phyloP scores from a whole-genome alignment of 2,329 filamentous ascomycete genomes.

The Colletotrichum abscissum region DNA sequence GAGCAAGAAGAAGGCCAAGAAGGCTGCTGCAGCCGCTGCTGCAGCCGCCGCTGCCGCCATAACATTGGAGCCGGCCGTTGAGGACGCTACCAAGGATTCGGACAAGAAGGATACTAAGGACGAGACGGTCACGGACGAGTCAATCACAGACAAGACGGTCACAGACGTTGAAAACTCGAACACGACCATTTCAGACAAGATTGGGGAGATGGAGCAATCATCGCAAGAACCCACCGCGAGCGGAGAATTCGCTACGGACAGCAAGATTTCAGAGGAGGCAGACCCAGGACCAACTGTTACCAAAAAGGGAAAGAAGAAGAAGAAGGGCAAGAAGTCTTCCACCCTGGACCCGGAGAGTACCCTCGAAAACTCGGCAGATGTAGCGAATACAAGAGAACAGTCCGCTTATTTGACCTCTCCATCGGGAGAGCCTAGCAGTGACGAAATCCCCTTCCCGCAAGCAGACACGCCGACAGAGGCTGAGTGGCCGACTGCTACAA shows the following conservation, averaged over 20 bases:
- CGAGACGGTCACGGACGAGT: conserved; percentile 9
- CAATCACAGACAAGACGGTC: not conserved
- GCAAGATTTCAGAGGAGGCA: conserved; percentile 29
- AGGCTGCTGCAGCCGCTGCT: conserved; percentile 14
- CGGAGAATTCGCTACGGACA: conserved; percentile 32
- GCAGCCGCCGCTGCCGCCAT: not conserved
- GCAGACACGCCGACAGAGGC: conserved; percentile 24
- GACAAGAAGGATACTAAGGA: conserved; percentile 22
- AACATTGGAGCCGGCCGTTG: not conserved
- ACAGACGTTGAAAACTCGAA: conserved; percentile 13
- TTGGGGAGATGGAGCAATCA: conserved; percentile 26
- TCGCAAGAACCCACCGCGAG: conserved; percentile 20
- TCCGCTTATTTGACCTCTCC: conserved; percentile 34
- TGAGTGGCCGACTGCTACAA: conserved; percentile 14
- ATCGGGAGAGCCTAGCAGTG: conserved; percentile 32
- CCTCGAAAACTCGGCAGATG: conserved; percentile 33
- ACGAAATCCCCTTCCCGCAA: conserved; percentile 23
- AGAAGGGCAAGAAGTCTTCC: conserved; percentile 46
- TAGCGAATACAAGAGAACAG: conserved; percentile 36
- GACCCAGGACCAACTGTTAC: conserved; percentile 41
- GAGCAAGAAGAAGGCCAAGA: conserved; percentile 42
- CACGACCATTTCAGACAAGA: conserved; percentile 20
- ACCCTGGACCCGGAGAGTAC: conserved; percentile 34
- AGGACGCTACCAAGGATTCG: not conserved
- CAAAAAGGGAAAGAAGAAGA: conserved; percentile 51